phyloP scores from a whole-genome alignment of 78 protist genomes.

The Chrysochromulina parva region DNA sequence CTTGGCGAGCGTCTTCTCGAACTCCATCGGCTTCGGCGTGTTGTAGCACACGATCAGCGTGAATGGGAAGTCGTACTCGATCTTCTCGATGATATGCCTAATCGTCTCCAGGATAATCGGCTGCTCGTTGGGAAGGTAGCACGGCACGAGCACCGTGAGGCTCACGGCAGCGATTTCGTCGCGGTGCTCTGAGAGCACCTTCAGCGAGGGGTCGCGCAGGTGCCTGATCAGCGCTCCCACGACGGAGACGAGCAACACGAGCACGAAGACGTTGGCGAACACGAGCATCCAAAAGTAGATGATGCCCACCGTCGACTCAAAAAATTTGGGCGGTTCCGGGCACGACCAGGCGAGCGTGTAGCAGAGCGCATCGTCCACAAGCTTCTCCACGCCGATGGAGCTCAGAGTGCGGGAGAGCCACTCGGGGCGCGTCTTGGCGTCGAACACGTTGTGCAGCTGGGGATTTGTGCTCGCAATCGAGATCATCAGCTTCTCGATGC shows the following conservation, averaged over 20 bases:
- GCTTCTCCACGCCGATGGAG: too few relatives aligned
- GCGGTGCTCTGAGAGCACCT: neutral
- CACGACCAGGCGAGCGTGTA: too few relatives aligned
- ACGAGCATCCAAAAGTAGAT: neutral
- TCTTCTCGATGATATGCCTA: neutral
- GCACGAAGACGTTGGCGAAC: neutral
- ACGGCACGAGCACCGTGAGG: neutral
- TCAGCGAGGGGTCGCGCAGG: neutral
- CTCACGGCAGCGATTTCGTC: neutral
- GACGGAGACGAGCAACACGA: neutral
- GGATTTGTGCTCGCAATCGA: too few relatives aligned
- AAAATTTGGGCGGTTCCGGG: too few relatives aligned
- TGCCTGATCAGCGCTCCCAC: neutral
- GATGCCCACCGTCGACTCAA: too few relatives aligned
- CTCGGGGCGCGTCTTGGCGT: too few relatives aligned
- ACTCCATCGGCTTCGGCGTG: neutral
- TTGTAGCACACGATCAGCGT: neutral
- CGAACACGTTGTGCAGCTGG: too few relatives aligned
- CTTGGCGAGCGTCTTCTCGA: neutral
- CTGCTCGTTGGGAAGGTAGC: slow-evolving; percentile 36
- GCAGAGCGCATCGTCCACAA: too few relatives aligned
- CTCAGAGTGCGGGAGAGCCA: too few relatives aligned
- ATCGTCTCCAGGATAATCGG: neutral
- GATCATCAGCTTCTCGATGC: too few relatives aligned
- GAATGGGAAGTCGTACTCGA: neutral